Conservation (phyloP, 306 rosid genomes). For the Rosa lucieae region DNA sequence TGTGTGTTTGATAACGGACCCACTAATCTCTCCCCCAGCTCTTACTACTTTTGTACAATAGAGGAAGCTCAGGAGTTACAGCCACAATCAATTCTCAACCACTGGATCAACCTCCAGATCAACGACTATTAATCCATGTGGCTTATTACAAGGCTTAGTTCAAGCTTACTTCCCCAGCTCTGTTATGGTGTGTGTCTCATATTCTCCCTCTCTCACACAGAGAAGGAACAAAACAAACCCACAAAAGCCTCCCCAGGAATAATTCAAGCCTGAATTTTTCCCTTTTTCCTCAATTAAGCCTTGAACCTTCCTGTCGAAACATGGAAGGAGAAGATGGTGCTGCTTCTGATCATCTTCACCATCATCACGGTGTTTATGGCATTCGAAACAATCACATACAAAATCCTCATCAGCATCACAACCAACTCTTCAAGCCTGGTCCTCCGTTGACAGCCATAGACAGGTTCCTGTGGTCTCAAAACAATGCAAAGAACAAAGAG, state of each 20-base stretch:
- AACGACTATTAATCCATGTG: slow-evolving; percentile 40
- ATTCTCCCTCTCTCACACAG: neutral
- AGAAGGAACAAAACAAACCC: slow-evolving; percentile 9
- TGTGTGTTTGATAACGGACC: slow-evolving; percentile 29
- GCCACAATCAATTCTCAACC: slow-evolving; percentile 33
- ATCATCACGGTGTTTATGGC: slow-evolving; percentile 11
- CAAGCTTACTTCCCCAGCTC: slow-evolving; percentile 36
- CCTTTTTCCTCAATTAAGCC: slow-evolving; percentile 12
- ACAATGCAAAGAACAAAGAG: slow-evolving; percentile 25
- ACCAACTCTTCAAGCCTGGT: slow-evolving; percentile 22
- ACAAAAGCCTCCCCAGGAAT: slow-evolving; percentile 13
- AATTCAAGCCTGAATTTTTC: slow-evolving; percentile 22
- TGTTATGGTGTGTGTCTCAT: slow-evolving; percentile 5
- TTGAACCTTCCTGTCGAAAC: slow-evolving; percentile 14
- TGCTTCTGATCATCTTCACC: slow-evolving; percentile 7
- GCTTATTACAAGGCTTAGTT: slow-evolving; percentile 43
- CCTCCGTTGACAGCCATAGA: slow-evolving; percentile 71
- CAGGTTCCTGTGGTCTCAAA: slow-evolving; percentile 45
- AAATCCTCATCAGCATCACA: neutral
- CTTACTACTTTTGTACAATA: slow-evolving; percentile 33
- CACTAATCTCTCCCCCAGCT: slow-evolving; percentile 59
- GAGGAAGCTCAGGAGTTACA: slow-evolving; percentile 74
- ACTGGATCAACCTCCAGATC: slow-evolving; percentile 37
- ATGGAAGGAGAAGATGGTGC: slow-evolving; percentile 40
- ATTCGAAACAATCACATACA: slow-evolving; percentile 4